A percentile compares a stretch with the other conserved stretches of the same genome.
Evolutionary conservation across 441 rosid genomes (phyloP).

Genomic region (Erodium texanum): DNA sequence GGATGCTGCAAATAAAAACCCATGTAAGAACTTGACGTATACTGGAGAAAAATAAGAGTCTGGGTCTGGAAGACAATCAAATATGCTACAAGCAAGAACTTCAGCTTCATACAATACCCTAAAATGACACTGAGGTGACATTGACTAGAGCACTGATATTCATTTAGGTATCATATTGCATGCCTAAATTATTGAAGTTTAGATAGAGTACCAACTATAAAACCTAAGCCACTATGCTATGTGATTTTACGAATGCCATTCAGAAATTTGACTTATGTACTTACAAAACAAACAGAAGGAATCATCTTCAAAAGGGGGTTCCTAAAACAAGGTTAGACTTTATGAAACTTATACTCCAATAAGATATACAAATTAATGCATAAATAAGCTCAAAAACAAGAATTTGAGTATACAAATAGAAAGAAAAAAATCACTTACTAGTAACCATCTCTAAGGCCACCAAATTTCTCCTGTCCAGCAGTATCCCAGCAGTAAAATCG

Average conservation of each 20-base stretch:
- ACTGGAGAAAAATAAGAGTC: neutral
- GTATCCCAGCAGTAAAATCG: constrained; percentile 71
- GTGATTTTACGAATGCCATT: neutral
- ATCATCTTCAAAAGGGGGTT: neutral
- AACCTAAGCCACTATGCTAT: neutral
- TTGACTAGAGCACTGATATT: too few relatives aligned
- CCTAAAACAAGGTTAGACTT: neutral
- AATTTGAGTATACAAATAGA: too few relatives aligned
- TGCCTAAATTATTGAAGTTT: too few relatives aligned
- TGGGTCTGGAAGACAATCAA: neutral
- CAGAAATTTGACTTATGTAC: neutral
- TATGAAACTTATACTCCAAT: neutral
- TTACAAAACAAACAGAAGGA: neutral
- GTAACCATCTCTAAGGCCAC: constrained; percentile 62
- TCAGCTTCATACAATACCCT: neutral
- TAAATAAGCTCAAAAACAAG: too few relatives aligned
- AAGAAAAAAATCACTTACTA: constrained; percentile 38
- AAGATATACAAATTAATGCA: too few relatives aligned
- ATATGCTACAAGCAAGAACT: neutral
- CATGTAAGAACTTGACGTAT: neutral
- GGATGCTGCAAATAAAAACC: too few relatives aligned
- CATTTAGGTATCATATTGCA: too few relatives aligned
- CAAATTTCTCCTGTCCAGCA: constrained; percentile 57
- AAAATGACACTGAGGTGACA: too few relatives aligned
- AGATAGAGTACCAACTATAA: too few relatives aligned